Percentiles rank a stretch among this genome's conserved stretches.
Evolutionary conservation across 2,329 filamentous ascomycete species (phyloP).

Genomic region (Penicillium sp.): DNA sequence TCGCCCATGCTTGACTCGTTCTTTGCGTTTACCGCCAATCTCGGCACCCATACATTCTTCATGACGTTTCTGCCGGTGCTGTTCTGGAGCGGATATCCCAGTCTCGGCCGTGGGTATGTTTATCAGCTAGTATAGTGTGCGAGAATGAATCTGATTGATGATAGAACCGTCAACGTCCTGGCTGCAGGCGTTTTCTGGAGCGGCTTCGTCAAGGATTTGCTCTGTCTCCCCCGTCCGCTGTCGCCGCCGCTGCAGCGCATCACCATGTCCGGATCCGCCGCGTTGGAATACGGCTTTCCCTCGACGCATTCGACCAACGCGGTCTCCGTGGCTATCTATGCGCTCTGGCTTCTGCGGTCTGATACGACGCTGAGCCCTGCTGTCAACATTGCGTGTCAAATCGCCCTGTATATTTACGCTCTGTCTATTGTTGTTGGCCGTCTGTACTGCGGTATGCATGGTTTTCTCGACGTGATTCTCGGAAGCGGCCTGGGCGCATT

Average conservation of each 20-base stretch:
- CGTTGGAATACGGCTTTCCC: conserved; percentile 94
- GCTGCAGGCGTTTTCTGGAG: conserved; percentile 80
- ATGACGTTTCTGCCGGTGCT: conserved; percentile 92
- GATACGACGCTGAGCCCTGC: conserved; percentile 59
- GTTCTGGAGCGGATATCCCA: conserved; percentile 92
- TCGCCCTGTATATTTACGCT: conserved; percentile 76
- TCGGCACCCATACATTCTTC: conserved; percentile 97
- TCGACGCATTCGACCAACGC: conserved; percentile 97
- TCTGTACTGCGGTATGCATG: conserved; percentile 98
- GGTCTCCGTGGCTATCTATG: conserved; percentile 86
- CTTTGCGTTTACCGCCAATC: conserved; percentile 93
- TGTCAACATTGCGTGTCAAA: conserved; percentile 61
- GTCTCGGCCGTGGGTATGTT: conserved; percentile 78
- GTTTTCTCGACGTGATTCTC: conserved; percentile 83
- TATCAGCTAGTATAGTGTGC: neutral
- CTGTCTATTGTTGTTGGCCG: conserved; percentile 85
- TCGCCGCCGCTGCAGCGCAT: conserved; percentile 91
- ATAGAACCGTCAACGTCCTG: conserved; percentile 63
- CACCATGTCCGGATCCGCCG: conserved; percentile 93
- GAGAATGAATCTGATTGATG: neutral
- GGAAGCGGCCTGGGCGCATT: conserved; percentile 73
- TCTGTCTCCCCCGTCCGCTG: conserved; percentile 85
- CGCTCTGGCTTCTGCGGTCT: conserved; percentile 65
- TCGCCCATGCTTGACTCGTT: conserved; percentile 87
- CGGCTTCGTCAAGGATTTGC: conserved; percentile 89